Percentiles rank a stretch among this genome's conserved stretches.
Conservation (phyloP, 169 alveolate genomes). For the Plasmodium cynomolgi region DNA sequence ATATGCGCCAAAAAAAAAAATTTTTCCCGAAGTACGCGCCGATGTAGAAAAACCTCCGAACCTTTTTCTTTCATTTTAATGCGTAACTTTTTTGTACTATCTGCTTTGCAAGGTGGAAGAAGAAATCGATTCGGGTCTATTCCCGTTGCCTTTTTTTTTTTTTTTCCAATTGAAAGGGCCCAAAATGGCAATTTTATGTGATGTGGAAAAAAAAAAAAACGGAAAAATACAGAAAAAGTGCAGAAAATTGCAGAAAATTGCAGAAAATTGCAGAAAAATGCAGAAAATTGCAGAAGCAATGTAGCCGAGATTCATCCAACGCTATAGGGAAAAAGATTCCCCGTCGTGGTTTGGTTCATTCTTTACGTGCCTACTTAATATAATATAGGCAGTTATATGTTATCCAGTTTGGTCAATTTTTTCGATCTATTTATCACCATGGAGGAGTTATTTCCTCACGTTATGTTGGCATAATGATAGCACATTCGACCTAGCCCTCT, state of each 20-base stretch:
- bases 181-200: neutral
- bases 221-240: neutral
- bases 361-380: neutral
- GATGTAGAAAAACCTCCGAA: neutral
- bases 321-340: neutral
- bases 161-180: neutral
- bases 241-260: neutral
- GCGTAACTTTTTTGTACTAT: neutral
- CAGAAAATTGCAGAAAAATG: neutral
- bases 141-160: neutral
- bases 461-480: neutral
- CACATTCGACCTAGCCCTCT: neutral
- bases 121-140: neutral
- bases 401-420: neutral
- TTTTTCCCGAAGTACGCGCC: neutral
- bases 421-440: neutral
- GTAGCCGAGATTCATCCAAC: neutral
- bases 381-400: neutral
- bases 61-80: neutral
- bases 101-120: neutral
- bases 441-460: neutral
- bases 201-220: neutral
- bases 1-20: neutral
- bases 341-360: neutral
- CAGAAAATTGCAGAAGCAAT: neutral